phyloP scores from a whole-genome alignment of 306 rosid species.

The Quillaja saponaria region DNA sequence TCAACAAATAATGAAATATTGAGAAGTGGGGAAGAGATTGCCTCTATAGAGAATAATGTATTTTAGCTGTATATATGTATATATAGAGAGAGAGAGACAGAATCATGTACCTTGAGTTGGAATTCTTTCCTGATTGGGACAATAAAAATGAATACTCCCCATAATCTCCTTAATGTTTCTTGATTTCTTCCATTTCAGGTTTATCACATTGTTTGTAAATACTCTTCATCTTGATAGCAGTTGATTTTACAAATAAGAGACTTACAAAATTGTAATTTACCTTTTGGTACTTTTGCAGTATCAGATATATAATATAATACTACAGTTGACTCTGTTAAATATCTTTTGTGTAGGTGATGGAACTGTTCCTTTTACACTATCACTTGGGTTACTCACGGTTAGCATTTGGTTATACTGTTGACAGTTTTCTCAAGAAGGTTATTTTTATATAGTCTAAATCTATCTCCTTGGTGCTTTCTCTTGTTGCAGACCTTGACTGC shows the following conservation, averaged over 20 bases:
- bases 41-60: background rate
- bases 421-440: conserved; percentile 15
- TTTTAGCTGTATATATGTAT: no score
- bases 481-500: conserved; percentile 81
- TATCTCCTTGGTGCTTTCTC: conserved; percentile 9
- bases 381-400: conserved; percentile 93
- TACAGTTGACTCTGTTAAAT: conserved; percentile 22
- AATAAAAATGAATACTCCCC: background rate
- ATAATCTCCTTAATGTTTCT: conserved; percentile 3
- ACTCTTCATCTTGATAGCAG: background rate
- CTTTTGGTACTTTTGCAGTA: no score
- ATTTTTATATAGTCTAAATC: conserved; percentile 19
- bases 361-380: conserved; percentile 66
- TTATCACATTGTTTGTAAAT: background rate
- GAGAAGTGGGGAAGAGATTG: conserved; percentile 1
- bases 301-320: background rate
- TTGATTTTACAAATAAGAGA: conserved; percentile 4
- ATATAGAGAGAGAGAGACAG: background rate
- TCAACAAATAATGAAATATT: background rate
- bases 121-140: conserved; percentile 15
- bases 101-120: conserved; percentile 10
- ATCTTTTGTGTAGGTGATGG: conserved; percentile 70
- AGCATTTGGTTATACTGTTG: conserved; percentile 29
- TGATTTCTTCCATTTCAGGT: conserved; percentile 12
- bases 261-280: background rate